Evolutionary conservation across 176 grass and related monocot species (phyloP).

Genomic region (Poa pratensis): DNA sequence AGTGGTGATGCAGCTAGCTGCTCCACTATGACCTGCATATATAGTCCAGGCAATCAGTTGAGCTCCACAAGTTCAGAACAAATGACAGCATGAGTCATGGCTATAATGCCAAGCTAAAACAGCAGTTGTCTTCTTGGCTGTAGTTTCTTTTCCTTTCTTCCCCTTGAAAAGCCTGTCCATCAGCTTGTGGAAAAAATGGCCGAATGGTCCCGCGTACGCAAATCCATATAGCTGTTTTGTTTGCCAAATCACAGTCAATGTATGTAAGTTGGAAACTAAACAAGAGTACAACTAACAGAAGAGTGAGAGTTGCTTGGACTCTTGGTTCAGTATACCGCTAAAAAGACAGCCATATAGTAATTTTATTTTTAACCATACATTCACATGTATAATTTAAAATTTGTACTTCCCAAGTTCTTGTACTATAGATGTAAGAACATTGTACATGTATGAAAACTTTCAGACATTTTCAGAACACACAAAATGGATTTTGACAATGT

Average conservation of each 20-base stretch:
- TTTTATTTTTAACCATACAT: background rate
- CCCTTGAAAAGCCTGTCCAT: conserved; percentile 85
- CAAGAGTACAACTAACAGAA: background rate
- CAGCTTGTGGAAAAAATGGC: conserved; percentile 83
- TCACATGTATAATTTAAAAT: background rate
- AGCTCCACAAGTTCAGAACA: background rate
- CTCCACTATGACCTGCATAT: conserved; percentile 65
- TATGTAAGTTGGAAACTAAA: background rate
- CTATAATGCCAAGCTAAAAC: background rate
- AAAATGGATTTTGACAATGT: background rate
- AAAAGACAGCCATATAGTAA: background rate
- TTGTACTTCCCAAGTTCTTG: background rate
- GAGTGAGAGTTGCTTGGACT: background rate
- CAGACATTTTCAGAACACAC: background rate
- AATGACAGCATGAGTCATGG: background rate
- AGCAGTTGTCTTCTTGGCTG: conserved; percentile 67
- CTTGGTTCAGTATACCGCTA: background rate
- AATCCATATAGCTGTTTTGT: conserved; percentile 71
- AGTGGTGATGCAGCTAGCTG: conserved; percentile 70
- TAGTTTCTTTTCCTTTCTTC: conserved; percentile 86
- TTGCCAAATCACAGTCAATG: background rate
- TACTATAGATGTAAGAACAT: background rate
- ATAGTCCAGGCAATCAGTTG: background rate
- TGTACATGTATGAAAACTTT: background rate
- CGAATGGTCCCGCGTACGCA: conserved; percentile 79